Evolutionary conservation across 202 grass and related monocot genomes (phyloP), one percentile per base, ranked within the genome.

Genomic region (Schoenoplectus triqueter): DNA sequence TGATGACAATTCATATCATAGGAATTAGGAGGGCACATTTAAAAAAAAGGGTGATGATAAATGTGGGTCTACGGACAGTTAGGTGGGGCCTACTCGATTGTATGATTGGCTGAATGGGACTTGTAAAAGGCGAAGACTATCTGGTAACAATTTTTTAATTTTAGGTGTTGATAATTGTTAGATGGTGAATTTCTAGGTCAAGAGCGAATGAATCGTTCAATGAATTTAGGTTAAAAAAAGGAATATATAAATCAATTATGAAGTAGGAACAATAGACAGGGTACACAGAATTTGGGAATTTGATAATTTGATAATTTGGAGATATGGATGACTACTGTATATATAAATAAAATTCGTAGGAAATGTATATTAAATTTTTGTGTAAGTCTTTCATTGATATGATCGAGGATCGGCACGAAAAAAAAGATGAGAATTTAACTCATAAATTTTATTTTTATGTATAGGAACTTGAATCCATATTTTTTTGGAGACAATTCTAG

Each of bases 31-130:
- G 49, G 48, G 7, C 46, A 45, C 81, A 65, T 69, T 67, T 83
- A 71, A 83, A 83, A 73, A 77, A 70, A 71, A 82, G 51, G 46
- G 2, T 82, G 42, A 65, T 55, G 81, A 41, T 66, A 69, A 83
- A 10, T 55, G 21, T 67, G 64, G 81, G 64, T 57, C 50, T 70
- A 83, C 20, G 81, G 63, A 18, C 81, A 13, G 81, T 69, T 83
- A 69, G 45, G 65, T 71, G 65, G 81, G 50, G 7, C 20, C 81
- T 10, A 39, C 63, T 19, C 17, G 17, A 40, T 45, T 69, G 48
- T 83, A 83, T 83, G 47, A 71, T 83, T 70, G 81, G 48, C 57
- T 42, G 65, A 70, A 69, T 18, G 65, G 42, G 65, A 83, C 64
- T 83, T 56, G 49, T 66, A 47, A 48, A 20, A 51, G 42, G 44